Evolutionary conservation across 495 filamentous ascomycete genomes (phyloP), one percentile per base, ranked within the genome.

Genomic region (Daldinia childiae): DNA sequence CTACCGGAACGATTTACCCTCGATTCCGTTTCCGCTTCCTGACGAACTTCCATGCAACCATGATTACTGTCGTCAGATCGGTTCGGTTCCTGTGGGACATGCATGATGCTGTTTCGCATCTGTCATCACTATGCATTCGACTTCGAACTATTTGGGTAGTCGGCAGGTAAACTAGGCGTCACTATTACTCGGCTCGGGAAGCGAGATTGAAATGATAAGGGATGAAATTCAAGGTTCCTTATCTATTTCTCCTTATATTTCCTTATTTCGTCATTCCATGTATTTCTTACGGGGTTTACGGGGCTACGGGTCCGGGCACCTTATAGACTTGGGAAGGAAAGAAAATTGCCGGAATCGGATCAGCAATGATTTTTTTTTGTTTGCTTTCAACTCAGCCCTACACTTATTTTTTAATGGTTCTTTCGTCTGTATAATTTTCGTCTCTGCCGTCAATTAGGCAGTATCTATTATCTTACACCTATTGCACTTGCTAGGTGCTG

Each of bases 81-180:
- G 26, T 57, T 17, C 27, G 29, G 14, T 27, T 45, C 48, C 29
- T 60, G 36, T 57, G 64, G 64, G 38, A 55, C 24, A 30, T 62
- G 45, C 62, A 69, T 66, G 51, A 73, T 69, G 51, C 56, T 73
- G 70, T 73, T 68, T 62, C 58, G 66, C 71, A 69, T 73, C 71
- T 73, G 71, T 69, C 71, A 73, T 73, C 57, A 68, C 62, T 60
- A 34, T 65, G 62, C 62, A 66, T 73, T 52, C 24, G 41, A 26
- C 6, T 21, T 48, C 57, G 57, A 50, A 43, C 55, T 65, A 26
- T 41, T 65, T 57, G 21, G 19, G 39, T 26, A 56, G 27, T 24
- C 41, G 19, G 38, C 34, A 32, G 45, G 50, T 57, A 59, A 54
- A 45, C 36, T 45, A 65, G 66, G 71, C 61, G 70, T 73, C 70